Conservation (phyloP, 306 rosid genomes). For the Arachis stenosperma region DNA sequence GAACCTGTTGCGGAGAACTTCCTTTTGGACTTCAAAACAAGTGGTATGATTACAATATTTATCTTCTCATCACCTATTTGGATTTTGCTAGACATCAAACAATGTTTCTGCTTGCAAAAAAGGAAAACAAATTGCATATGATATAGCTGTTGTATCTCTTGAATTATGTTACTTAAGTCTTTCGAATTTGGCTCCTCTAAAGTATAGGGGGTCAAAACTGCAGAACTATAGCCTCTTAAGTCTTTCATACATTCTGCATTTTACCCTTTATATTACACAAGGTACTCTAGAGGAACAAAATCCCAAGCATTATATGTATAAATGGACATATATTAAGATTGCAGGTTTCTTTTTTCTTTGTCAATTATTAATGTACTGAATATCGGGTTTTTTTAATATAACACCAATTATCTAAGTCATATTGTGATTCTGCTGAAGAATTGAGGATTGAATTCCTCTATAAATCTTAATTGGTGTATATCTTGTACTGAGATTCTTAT, state of each 20-base stretch:
- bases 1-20: conserved; percentile 69
- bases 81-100: conserved; percentile 28
- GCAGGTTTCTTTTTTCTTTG: too few species aligned
- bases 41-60: conserved; percentile 51
- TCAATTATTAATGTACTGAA: conserved; percentile 9
- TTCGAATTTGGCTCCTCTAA: background rate
- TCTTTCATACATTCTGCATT: background rate
- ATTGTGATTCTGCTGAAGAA: conserved; percentile 24
- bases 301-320: conserved; percentile 33
- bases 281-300: background rate
- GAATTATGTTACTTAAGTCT: conserved; percentile 28
- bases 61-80: conserved; percentile 33
- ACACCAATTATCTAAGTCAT: conserved; percentile 9
- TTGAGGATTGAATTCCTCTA: conserved; percentile 19
- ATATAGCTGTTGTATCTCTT: conserved; percentile 26
- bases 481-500: conserved; percentile 30
- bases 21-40: conserved; percentile 57
- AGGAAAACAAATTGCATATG: conserved; percentile 9
- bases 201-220: background rate
- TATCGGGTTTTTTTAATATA: background rate
- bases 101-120: conserved; percentile 32
- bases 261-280: background rate
- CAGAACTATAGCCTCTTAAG: background rate
- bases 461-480: conserved; percentile 22
- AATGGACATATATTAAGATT: background rate